These are phyloP conservation scores for Ceratocystis colombiana DNA, from an alignment of 2,329 filamentous ascomycete genomes.

Conservation along the genomic window DNA sequence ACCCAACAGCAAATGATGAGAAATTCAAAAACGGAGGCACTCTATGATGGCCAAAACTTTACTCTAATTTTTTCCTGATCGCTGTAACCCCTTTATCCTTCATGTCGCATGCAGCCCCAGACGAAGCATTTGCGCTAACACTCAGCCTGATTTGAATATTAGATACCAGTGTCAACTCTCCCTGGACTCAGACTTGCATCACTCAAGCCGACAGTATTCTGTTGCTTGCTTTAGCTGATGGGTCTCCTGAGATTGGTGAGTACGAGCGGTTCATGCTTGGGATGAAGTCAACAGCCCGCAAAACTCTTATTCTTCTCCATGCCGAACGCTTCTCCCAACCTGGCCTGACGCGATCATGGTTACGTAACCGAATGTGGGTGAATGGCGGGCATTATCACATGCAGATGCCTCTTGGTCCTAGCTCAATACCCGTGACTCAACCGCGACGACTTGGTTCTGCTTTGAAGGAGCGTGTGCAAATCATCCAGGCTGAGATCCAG, in stretches of 20 bases:
- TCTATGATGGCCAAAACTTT: conserved; percentile 42
- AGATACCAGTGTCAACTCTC: conserved; percentile 94
- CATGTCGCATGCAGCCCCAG: conserved; percentile 25
- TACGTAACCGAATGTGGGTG: conserved; percentile 91
- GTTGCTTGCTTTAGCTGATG: conserved; percentile 81
- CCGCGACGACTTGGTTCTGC: conserved; percentile 72
- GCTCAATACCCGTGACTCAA: conserved; percentile 22
- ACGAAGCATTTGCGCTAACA: conserved; percentile 29
- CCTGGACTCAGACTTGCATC: conserved; percentile 98
- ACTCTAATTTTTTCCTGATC: conserved; percentile 62
- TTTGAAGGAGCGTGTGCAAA: conserved; percentile 86
- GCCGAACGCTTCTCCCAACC: conserved; percentile 76
- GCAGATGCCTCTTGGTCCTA: conserved; percentile 55
- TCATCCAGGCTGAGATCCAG: conserved; percentile 91
- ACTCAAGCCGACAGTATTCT: conserved; percentile 94
- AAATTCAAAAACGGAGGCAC: conserved; percentile 42
- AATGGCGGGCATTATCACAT: conserved; percentile 97
- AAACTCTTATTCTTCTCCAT: conserved; percentile 83
- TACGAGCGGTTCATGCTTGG: conserved; percentile 94
- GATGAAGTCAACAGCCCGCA: conserved; percentile 92
- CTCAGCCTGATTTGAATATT: neutral
- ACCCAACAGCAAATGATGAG: conserved; percentile 40
- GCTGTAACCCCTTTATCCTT: conserved; percentile 23
- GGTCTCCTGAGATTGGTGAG: conserved; percentile 81
- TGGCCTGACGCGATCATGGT: conserved; percentile 78